Evolutionary conservation across 345 rosid species (phyloP).

Genomic region (Euphorbia pulcherrima): DNA sequence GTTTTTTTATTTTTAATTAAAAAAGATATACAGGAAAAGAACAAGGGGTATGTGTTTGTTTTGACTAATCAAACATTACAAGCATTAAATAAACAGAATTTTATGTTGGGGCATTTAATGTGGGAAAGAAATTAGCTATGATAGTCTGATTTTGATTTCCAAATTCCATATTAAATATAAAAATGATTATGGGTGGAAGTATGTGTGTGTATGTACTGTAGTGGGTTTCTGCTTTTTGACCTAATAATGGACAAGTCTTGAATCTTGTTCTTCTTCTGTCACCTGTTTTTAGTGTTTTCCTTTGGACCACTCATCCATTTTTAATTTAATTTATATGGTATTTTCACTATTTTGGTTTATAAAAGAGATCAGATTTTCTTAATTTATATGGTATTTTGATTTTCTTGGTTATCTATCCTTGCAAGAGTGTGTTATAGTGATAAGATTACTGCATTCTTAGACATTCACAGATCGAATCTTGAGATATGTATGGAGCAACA

Average conservation of each 20-base stretch:
- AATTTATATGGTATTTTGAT: no score
- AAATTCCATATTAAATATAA: conserved; percentile 8
- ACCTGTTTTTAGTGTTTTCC: conserved; percentile 23
- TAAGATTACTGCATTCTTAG: no score
- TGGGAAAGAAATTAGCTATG: conserved; percentile 24
- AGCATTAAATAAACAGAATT: conserved; percentile 3
- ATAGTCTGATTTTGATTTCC: conserved; percentile 16
- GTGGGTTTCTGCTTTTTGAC: conserved; percentile 47
- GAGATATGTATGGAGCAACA: no score
- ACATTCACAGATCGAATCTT: no score
- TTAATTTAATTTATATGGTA: not conserved
- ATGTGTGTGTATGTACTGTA: conserved; percentile 33
- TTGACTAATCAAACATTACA: conserved; percentile 31
- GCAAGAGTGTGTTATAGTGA: no score
- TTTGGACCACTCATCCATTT: conserved; percentile 18
- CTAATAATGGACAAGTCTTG: conserved; percentile 34
- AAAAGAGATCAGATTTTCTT: conserved; percentile 24
- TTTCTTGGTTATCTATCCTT: no score
- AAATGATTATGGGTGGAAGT: conserved; percentile 39
- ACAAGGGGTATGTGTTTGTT: conserved; percentile 24
- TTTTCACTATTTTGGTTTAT: conserved; percentile 28
- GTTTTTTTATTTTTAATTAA: no score
- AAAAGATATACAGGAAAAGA: conserved; percentile 5
- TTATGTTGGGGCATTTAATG: conserved; percentile 19
- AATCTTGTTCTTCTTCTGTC: conserved; percentile 33